phyloP scores from a whole-genome alignment of 495 filamentous ascomycete species.

The Neurospora tetrasperma region DNA sequence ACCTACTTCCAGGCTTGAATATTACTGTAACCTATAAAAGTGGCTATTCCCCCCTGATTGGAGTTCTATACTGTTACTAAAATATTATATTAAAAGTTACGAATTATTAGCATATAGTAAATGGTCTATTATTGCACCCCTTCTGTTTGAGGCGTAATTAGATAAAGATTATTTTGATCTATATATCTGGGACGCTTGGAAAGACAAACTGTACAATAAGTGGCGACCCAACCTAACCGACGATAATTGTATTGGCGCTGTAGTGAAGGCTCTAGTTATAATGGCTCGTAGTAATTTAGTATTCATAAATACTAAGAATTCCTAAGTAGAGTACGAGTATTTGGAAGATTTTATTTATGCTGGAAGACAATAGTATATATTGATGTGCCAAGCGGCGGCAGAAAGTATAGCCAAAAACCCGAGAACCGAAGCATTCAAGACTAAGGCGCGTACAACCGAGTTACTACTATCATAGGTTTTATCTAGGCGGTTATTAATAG shows the following conservation, averaged over 20 bases:
- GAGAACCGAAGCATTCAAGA: no score
- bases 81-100: not conserved
- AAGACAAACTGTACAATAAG: not conserved
- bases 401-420: no score
- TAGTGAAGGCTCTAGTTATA: not conserved
- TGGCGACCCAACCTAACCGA: no score
- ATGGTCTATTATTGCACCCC: not conserved
- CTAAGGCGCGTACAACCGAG: no score
- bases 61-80: not conserved
- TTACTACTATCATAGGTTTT: no score
- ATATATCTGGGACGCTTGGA: not conserved
- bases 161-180: not conserved
- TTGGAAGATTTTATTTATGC: no score
- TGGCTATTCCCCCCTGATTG: not conserved
- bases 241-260: not conserved
- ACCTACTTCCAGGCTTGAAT: no score
- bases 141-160: not conserved
- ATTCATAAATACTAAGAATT: not conserved
- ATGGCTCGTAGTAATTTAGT: not conserved
- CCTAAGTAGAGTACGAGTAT: not conserved
- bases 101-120: not conserved
- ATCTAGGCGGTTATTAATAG: no score
- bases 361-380: no score
- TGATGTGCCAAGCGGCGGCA: no score
- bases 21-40: no score